Base-by-base conservation (phyloP, 2,329 filamentous ascomycete species). In the Penicillium vulpinum region DNA sequence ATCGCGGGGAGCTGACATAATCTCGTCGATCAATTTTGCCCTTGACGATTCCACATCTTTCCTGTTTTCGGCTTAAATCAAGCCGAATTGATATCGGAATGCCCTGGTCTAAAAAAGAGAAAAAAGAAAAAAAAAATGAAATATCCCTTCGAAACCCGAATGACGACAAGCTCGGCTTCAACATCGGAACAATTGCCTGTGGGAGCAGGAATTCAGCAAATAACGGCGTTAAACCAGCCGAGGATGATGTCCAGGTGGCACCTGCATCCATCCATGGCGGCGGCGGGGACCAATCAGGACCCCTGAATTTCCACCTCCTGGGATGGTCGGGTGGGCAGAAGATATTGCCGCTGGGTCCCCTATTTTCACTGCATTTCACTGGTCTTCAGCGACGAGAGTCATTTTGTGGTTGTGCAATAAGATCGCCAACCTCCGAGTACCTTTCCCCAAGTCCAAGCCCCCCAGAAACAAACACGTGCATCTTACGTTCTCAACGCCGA, bases 261-360 rank as follows among this genome's bases (percentile, higher is more conserved):
- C 57, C 47, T 43, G 48, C 43, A 51, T 62, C 54, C 55, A 53
- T 61, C 50, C 45, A 58, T 62, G 46, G 52, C 64, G 64, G 64
- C 64, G 64, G 57, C 39, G 18, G 41, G 29, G 48, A 28, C 70
- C 70, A 72, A 72, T 72, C 62, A 71, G 35, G 41, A 22, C 2
- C 9, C 36, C 1, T 31, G 43, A 7, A 59, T 51, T 59, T 60
- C 50, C 15, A 65, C 49, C 49, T 62, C 51, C 62, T 61, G 49
- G 56, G 41, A 47, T 53, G 35, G 28, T 57, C 58, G 58, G 58
- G 53, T 67, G 65, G 69, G 66, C 65, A 66, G 67, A 72, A 71
- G 60, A 59, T 66, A 73, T 71, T 71, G 64, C 69, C 70, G 69
- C 61, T 65, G 57, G 59, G 58, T 61, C 59, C 43, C 24, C 62